Percentiles rank a stretch among this genome's conserved stretches.
phyloP scores from a whole-genome alignment of 192 early-diverging fungal genomes.

The Radiomyces spectabilis region DNA sequence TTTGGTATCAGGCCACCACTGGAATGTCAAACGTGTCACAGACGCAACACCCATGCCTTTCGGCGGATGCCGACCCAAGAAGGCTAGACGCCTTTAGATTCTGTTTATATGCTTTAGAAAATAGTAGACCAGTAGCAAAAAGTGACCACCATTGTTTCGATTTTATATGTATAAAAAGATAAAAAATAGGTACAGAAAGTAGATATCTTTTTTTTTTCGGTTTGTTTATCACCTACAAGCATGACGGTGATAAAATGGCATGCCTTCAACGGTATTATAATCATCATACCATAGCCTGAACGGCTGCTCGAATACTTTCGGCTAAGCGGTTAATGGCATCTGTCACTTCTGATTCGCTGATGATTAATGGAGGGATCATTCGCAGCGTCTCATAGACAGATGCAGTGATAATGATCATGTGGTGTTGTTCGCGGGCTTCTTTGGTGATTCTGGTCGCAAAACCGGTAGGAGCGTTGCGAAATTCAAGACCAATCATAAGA shows the following conservation, averaged over 20 bases:
- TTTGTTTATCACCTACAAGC: too few relatives aligned
- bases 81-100: slow-evolving; percentile 64
- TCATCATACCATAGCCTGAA: not conserved
- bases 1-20: slow-evolving; percentile 57
- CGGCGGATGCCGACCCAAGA: slow-evolving; percentile 86
- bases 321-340: slow-evolving; percentile 9
- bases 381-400: slow-evolving; percentile 31
- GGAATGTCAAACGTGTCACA: slow-evolving; percentile 68
- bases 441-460: slow-evolving; percentile 8
- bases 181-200: too few relatives aligned
- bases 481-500: slow-evolving; percentile 35
- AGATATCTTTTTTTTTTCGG: too few relatives aligned
- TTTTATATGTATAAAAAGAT: too few relatives aligned
- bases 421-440: slow-evolving; percentile 14
- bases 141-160: too few relatives aligned
- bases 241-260: too few relatives aligned
- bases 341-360: slow-evolving; percentile 7
- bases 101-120: not conserved
- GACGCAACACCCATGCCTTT: slow-evolving; percentile 90
- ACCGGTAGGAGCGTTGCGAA: slow-evolving; percentile 15
- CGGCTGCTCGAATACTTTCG: slow-evolving; percentile 3
- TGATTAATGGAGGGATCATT: slow-evolving; percentile 28
- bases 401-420: slow-evolving; percentile 24
- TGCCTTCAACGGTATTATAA: too few relatives aligned
- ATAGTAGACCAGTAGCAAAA: too few relatives aligned